Evolutionary conservation across 1,284 basidiomycete species (phyloP).

Genomic region (Boletus mariae): DNA sequence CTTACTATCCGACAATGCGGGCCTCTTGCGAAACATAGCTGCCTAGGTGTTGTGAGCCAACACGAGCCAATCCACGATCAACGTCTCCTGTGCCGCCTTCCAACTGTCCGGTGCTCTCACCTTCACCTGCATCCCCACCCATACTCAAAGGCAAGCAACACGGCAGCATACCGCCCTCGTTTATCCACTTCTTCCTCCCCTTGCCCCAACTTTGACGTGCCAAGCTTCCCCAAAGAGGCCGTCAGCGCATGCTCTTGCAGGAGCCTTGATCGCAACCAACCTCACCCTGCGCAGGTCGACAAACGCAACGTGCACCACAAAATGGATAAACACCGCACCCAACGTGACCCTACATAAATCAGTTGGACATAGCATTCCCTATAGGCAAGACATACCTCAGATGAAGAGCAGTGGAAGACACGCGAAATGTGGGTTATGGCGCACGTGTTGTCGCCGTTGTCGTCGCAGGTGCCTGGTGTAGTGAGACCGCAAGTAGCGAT

Average conservation of each 20-base stretch:
- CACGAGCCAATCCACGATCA: constrained; percentile 58
- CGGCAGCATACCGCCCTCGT: constrained; percentile 44
- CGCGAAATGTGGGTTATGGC: too few species aligned
- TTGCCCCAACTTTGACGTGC: not conserved
- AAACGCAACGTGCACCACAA: constrained; percentile 45
- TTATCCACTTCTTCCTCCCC: constrained; percentile 41
- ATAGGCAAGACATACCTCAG: constrained; percentile 45
- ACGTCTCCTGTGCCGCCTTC: constrained; percentile 40
- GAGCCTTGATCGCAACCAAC: constrained; percentile 41
- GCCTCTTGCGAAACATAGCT: too few species aligned
- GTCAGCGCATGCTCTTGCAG: constrained; percentile 38
- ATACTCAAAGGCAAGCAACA: constrained; percentile 49
- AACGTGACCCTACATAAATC: constrained; percentile 48
- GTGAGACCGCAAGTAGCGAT: too few species aligned
- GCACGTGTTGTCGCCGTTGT: too few species aligned
- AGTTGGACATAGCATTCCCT: not conserved
- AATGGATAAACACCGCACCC: constrained; percentile 65
- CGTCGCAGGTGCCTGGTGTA: too few species aligned
- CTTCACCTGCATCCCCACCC: not conserved
- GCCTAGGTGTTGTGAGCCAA: constrained; percentile 49
- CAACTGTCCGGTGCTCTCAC: constrained; percentile 7
- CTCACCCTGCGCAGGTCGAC: constrained; percentile 51
- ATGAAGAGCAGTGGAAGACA: constrained; percentile 29
- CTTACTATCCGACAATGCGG: too few species aligned
- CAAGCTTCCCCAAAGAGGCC: constrained; percentile 36